phyloP scores from a whole-genome alignment of 1,139 yeast genomes.

The Magnusiomyces magnusii region DNA sequence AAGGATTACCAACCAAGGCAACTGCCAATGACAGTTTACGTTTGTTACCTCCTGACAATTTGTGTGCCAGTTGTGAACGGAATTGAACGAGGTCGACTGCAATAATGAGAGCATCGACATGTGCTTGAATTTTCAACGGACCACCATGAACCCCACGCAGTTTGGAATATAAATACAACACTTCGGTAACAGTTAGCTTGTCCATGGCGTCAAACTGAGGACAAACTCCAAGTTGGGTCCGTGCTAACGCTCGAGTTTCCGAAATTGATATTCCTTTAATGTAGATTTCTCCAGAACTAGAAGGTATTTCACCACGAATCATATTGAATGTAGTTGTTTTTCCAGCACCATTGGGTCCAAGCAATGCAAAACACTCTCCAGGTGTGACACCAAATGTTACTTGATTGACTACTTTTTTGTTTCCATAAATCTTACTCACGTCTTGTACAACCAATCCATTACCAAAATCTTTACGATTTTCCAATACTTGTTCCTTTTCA shows the following conservation, averaged over 20 bases:
- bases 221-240: slow-evolving; percentile 34
- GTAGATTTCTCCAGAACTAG: slow-evolving; percentile 29
- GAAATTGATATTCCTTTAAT: slow-evolving; percentile 30
- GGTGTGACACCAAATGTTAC: slow-evolving; percentile 33
- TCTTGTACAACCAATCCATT: slow-evolving; percentile 28
- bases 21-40: slow-evolving; percentile 95
- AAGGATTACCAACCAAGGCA: slow-evolving; percentile 91
- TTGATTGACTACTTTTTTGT: slow-evolving; percentile 29
- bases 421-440: slow-evolving; percentile 28
- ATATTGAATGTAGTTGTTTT: slow-evolving; percentile 75
- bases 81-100: slow-evolving; percentile 34
- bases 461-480: not conserved
- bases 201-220: slow-evolving; percentile 38
- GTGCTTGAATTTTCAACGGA: slow-evolving; percentile 83
- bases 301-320: slow-evolving; percentile 46
- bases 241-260: slow-evolving; percentile 27
- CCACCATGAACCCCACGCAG: slow-evolving; percentile 27
- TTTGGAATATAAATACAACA: slow-evolving; percentile 30
- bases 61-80: slow-evolving; percentile 30
- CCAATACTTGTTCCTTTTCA: not conserved
- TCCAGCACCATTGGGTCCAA: slow-evolving; percentile 99
- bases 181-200: slow-evolving; percentile 32
- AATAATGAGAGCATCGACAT: slow-evolving; percentile 56
- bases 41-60: slow-evolving; percentile 95
- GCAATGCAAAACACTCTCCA: slow-evolving; percentile 33